Evolutionary conservation across 2,329 filamentous ascomycete species (phyloP), one percentile per base, ranked within the genome.

Genomic region (Thielaviopsis euricoi): DNA sequence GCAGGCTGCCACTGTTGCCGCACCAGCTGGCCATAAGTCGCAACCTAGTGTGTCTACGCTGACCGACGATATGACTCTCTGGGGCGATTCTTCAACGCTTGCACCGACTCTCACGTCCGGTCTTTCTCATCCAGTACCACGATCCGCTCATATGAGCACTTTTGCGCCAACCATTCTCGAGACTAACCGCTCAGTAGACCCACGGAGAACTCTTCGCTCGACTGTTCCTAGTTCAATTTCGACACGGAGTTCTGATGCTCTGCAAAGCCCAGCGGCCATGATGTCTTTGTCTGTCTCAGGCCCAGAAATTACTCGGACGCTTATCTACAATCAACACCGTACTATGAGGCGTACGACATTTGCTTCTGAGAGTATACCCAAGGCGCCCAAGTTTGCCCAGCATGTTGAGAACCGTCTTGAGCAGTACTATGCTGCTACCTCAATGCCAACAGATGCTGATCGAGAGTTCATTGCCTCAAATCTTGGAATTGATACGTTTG

Each of bases 391-490:
- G 33, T 73, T 81, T 55, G 71, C 77, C 5, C 65, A 69, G 15
- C 76, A 78, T 57, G 71, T 79, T 7, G 71, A 78, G 59, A 69
- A 66, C 21, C 73, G 77, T 1, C 68, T 81, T 1, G 77, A 81
- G 57, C 72, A 76, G 25, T 80, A 79, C 60, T 81, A 77, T 61
- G 70, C 73, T 25, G 67, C 68, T 6, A 71, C 77, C 26, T 69
- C 74, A 1, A 65, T 72, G 1, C 77, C 78, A 1, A 77, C 70
- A 49, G 70, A 76, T 52, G 74, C 72, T 0, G 72, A 77, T 48
- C 74, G 73, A 40, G 76, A 76, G 48, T 76, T 78, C 64, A 68
- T 79, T 49, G 76, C 78, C 10, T 80, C 77, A 0, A 80, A 75
- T 48, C 66, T 80, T 2, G 75, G 75, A 15, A 73, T 78, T 23